These are phyloP conservation scores for Leishmania lainsoni DNA, from an alignment of 208 protist species.

Conservation along the genomic window DNA sequence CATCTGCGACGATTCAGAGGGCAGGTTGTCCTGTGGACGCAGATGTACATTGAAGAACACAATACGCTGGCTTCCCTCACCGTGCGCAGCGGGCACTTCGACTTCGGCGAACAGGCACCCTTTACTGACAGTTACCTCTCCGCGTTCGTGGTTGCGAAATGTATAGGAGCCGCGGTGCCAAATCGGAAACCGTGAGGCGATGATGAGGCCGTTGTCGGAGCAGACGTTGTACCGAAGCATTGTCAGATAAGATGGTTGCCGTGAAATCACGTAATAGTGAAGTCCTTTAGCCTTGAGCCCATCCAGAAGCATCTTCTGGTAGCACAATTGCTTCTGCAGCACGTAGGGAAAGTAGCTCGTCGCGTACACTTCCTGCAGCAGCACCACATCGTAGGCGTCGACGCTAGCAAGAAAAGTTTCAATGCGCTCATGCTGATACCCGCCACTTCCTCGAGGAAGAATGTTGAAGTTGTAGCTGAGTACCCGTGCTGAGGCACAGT, in stretches of 20 bases:
- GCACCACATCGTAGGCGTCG: conserved; percentile 80
- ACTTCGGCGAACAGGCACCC: conserved; percentile 88
- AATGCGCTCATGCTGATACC: conserved; percentile 86
- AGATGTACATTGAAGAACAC: conserved; percentile 90
- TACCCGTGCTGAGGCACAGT: conserved; percentile 49
- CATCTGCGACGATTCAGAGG: conserved; percentile 69
- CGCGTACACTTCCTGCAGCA: conserved; percentile 90
- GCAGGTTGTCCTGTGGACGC: conserved; percentile 59
- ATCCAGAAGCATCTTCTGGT: conserved; percentile 75
- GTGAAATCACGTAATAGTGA: conserved; percentile 82
- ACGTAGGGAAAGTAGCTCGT: conserved; percentile 77
- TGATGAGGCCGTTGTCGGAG: conserved; percentile 88
- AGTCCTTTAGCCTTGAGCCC: conserved; percentile 76
- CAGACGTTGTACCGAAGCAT: conserved; percentile 79
- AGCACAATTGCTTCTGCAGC: conserved; percentile 75
- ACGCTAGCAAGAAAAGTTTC: conserved; percentile 68
- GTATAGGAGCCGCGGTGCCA: conserved; percentile 82
- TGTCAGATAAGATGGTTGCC: conserved; percentile 81
- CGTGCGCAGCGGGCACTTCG: conserved; percentile 48
- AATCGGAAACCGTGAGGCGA: conserved; percentile 86
- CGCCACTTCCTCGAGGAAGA: conserved; percentile 75
- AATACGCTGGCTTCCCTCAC: conserved; percentile 38
- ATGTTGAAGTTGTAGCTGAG: conserved; percentile 93
- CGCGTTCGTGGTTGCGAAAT: conserved; percentile 60
- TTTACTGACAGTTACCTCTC: conserved; percentile 46